These are phyloP conservation scores for Terana coerulea DNA, from an alignment of 768 basidiomycete genomes.

Conservation along the genomic window DNA sequence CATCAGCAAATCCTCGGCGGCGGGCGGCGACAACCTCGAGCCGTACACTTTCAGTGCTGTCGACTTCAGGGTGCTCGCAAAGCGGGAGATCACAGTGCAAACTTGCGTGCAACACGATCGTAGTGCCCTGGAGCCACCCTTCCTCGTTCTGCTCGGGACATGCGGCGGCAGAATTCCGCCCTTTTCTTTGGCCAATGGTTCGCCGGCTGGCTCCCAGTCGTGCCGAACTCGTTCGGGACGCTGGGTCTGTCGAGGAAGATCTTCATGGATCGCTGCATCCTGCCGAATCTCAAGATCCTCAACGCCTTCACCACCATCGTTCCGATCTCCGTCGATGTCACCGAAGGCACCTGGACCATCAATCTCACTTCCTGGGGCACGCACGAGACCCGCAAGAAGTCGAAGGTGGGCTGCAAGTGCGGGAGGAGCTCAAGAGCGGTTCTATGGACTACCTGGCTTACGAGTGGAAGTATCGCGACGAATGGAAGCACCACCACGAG, in stretches of 20 bases:
- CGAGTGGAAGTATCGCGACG: constrained; percentile 18
- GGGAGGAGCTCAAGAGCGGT: background rate
- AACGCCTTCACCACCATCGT: constrained; percentile 17
- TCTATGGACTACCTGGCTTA: constrained; percentile 8
- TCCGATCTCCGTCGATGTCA: constrained; percentile 11
- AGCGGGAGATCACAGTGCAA: background rate
- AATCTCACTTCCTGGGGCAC: constrained; percentile 14
- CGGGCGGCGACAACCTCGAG: background rate
- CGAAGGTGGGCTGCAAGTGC: background rate
- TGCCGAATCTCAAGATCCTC: constrained; percentile 9
- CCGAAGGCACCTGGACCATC: constrained; percentile 16
- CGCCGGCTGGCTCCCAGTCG: background rate
- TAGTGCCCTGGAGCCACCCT: background rate
- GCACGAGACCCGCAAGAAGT: constrained; percentile 5
- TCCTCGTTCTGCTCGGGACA: constrained; percentile 14
- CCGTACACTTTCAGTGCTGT: constrained; percentile 5
- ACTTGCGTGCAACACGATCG: background rate
- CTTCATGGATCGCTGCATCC: constrained; percentile 16
- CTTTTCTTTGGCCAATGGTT: background rate
- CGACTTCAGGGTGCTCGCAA: constrained; percentile 10
- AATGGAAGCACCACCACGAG: constrained; percentile 16
- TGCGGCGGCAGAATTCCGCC: constrained; percentile 5
- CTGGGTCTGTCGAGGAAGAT: constrained; percentile 10
- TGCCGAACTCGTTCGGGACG: constrained; percentile 8
- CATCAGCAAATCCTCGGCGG: background rate